phyloP scores from a whole-genome alignment of 2,329 filamentous ascomycete species.

The Phialophora expanda region DNA sequence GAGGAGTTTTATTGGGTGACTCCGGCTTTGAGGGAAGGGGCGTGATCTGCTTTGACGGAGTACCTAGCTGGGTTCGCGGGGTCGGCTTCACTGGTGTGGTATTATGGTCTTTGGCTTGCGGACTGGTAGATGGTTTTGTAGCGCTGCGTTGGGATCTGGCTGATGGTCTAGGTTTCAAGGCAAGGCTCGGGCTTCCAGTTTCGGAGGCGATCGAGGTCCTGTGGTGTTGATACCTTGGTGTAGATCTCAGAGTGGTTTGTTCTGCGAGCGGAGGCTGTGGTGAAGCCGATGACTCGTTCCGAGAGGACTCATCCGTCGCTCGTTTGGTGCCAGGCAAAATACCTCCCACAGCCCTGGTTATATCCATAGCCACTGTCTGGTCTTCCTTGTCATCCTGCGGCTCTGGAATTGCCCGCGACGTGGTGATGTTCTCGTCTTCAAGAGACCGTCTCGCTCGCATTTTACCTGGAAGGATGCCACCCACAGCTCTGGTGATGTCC shows the following conservation, averaged over 20 bases:
- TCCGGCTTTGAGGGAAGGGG: conserved; percentile 53
- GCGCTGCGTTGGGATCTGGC: conserved; percentile 54
- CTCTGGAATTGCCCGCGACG: neutral
- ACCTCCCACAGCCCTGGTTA: conserved; percentile 67
- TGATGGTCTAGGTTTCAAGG: conserved; percentile 56
- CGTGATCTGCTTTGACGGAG: conserved; percentile 51
- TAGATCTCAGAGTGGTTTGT: conserved; percentile 27
- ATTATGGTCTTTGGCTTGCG: conserved; percentile 42
- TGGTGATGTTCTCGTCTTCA: no score
- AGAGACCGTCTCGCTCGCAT: conserved; percentile 50
- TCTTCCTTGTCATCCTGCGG: conserved; percentile 41
- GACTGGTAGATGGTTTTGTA: conserved; percentile 52
- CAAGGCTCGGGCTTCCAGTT: conserved; percentile 61
- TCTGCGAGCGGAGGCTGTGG: conserved; percentile 36
- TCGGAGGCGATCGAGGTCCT: conserved; percentile 51
- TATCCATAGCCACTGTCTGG: conserved; percentile 68
- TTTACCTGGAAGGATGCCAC: conserved; percentile 60
- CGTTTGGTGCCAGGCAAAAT: conserved; percentile 54
- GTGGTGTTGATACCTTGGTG: conserved; percentile 34
- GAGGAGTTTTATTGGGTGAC: conserved; percentile 59
- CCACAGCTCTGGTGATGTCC: conserved; percentile 70
- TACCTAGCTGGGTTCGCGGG: conserved; percentile 45
- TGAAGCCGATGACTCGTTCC: conserved; percentile 39
- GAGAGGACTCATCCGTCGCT: conserved; percentile 8
- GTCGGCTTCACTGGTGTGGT: conserved; percentile 39